Evolutionary conservation across 257 asterid species (phyloP).

Genomic region (Cynanchum wilfordii): DNA sequence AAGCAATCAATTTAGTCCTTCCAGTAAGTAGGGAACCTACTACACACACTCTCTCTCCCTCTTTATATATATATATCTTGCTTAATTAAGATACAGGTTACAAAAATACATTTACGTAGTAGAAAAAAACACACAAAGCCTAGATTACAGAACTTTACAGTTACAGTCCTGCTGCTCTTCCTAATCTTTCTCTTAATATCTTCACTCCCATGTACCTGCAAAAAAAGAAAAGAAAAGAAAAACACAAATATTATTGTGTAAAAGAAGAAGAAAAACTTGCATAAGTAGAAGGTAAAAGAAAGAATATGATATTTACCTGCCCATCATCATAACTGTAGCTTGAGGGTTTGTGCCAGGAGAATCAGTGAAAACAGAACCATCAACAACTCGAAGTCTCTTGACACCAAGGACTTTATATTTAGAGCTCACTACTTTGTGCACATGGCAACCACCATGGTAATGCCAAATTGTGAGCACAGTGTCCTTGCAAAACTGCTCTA

Average conservation of each 20-base stretch:
- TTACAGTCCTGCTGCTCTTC: constrained; percentile 46
- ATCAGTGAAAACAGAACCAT: constrained; percentile 63
- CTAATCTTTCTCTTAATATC: constrained; percentile 69
- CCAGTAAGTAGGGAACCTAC: constrained; percentile 1
- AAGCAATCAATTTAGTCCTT: constrained; percentile 14
- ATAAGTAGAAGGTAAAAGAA: neutral
- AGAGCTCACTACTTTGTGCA: constrained; percentile 58
- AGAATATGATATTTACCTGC: constrained; percentile 46
- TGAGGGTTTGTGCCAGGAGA: constrained; percentile 99
- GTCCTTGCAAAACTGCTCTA: constrained; percentile 88
- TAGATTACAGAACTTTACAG: neutral
- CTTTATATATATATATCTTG: neutral
- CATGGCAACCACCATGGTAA: constrained; percentile 96
- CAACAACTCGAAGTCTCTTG: constrained; percentile 68
- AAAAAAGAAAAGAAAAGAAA: no score
- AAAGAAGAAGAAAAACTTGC: neutral
- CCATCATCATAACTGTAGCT: constrained; percentile 93
- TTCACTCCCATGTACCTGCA: constrained; percentile 95
- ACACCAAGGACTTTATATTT: constrained; percentile 68
- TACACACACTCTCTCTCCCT: neutral
- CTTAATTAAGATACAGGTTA: neutral
- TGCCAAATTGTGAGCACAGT: constrained; percentile 98
- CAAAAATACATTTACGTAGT: neutral
- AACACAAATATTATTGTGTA: no score
- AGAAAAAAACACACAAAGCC: neutral